Base-by-base conservation (phyloP, 805 yeast species). In the Metschnikowia anglica region DNA sequence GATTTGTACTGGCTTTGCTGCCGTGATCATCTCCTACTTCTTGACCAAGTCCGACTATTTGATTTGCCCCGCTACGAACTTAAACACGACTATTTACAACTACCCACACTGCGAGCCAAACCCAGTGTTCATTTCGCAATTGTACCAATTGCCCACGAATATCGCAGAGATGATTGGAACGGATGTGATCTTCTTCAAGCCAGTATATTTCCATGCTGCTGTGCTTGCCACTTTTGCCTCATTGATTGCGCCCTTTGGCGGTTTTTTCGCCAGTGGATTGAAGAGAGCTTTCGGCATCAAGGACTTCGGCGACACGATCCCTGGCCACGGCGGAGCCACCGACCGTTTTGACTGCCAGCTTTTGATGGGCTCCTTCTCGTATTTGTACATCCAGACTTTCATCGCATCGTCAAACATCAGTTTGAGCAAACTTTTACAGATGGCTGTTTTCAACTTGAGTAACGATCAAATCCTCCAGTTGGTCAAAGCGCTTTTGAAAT, bases 341-440 rank as follows among this genome's bases (percentile, higher is more conserved):
- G 99, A 93, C 63, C 79, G 99, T 68, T 83, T 93, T 72, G 99
- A 93, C 68, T 93, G 99, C 68, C 98, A 93, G 68, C 93, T 91
- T 61, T 72, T 93, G 55, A 93, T 93, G 98, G 99, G 99, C 10
- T 87, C 95, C 29, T 93, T 93, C 61, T 78, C 93, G 25, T 90
- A 89, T 60, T 73, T 93, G 52, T 93, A 93, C 68, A 90, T 83
- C 65, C 97, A 91, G 65, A 88, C 97, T 2, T 93, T 93, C 62
- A 78, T 93, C 52, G 81, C 91, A 27, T 77, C 80, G 32, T 79
- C 80, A 50, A 81, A 83, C 62, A 69, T 83, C 49, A 83, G 83
- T 41, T 82, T 88, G 42, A 91, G 88, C 26, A 74, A 83, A 11
- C 67, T 93, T 19, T 65, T 91, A 46, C 95, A 91, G 54, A 68